Evolutionary conservation across 108 stramenopile genomes (phyloP).

Genomic region (Skeletonema potamos): DNA sequence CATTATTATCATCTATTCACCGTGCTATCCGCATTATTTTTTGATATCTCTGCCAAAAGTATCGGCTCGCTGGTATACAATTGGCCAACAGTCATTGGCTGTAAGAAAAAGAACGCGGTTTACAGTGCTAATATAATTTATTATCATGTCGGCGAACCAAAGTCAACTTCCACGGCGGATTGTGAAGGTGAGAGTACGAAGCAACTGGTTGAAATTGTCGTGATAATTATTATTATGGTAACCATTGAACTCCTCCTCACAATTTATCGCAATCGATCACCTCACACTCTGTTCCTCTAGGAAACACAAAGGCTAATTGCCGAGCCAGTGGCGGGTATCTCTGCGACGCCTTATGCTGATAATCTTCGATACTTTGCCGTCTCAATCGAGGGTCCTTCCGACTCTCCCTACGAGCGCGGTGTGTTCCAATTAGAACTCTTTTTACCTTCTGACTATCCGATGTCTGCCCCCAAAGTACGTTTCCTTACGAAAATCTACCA

Average conservation of each 20-base stretch:
- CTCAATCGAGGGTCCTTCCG: conserved; percentile 92
- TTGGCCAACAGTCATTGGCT: no score
- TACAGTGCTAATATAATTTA: no score
- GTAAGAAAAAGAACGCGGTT: no score
- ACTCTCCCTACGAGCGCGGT: conserved; percentile 93
- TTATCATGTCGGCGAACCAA: not conserved
- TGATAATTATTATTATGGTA: not conserved
- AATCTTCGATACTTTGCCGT: conserved; percentile 98
- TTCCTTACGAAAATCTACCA: conserved; percentile 99
- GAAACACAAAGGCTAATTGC: conserved; percentile 96
- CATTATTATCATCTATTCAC: no score
- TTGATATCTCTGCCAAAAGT: no score
- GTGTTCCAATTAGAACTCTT: conserved; percentile 96
- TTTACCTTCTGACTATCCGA: conserved; percentile 98
- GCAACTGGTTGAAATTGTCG: not conserved
- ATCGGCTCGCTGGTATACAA: no score
- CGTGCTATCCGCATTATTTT: no score
- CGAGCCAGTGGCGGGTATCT: conserved; percentile 97
- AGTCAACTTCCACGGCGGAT: conserved; percentile 25
- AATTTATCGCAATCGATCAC: not conserved
- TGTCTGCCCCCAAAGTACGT: conserved; percentile 98
- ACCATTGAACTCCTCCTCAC: not conserved
- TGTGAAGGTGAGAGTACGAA: not conserved
- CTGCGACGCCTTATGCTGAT: conserved; percentile 96
- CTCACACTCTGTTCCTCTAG: conserved; percentile 25